Conservation (phyloP, 129 eudicot species). For the Flaveria brownii region DNA sequence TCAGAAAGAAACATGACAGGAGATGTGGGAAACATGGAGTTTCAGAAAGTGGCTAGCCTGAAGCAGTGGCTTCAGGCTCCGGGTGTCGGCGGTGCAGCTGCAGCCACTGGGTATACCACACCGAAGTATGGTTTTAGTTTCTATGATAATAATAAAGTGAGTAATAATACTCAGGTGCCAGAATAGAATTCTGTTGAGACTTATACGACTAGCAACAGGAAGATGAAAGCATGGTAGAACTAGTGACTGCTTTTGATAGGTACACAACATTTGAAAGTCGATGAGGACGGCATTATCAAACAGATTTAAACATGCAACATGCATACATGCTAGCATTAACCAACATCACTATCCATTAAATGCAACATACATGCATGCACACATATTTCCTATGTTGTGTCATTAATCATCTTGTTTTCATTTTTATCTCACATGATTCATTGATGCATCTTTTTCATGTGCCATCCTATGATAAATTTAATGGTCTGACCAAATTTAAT, state of each 20-base stretch:
- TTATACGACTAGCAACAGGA: not conserved
- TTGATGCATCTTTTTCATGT: constrained; percentile 11
- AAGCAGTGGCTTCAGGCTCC: constrained; percentile 25
- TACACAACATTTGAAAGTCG: no score
- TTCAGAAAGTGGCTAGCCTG: constrained; percentile 22
- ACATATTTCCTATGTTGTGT: not conserved
- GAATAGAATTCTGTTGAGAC: not conserved
- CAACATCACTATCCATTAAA: no score
- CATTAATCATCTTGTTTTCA: not conserved
- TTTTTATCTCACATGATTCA: not conserved
- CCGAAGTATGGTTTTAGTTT: constrained; percentile 9
- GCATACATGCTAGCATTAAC: no score
- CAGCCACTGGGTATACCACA: not conserved
- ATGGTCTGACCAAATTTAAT: not conserved
- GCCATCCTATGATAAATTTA: not conserved
- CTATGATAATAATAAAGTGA: constrained; percentile 13
- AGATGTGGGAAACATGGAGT: constrained; percentile 12
- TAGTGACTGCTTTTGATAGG: not conserved
- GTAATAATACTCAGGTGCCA: not conserved
- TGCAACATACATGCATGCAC: not conserved
- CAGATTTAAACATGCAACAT: no score
- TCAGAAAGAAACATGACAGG: not conserved
- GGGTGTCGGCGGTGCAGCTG: not conserved
- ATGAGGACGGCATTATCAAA: no score
- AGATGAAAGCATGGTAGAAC: not conserved